Percentiles rank a stretch among this genome's conserved stretches.
Conservation (phyloP, 2,329 filamentous ascomycete species). For the Rhexocercosporidium sp. region DNA sequence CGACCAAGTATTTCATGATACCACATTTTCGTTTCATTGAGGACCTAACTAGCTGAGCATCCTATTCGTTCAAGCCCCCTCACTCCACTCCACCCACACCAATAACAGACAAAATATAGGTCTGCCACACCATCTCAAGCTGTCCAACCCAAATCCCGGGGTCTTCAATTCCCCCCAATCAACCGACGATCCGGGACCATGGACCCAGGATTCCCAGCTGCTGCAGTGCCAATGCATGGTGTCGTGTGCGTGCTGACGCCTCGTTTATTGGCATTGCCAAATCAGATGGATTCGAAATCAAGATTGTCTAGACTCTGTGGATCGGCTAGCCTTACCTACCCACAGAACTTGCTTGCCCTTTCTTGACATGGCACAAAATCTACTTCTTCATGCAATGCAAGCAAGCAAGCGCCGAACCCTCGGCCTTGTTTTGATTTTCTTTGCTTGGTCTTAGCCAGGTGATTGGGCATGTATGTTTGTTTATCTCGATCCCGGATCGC, state of each 20-base stretch:
- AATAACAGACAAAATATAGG: conserved; percentile 8
- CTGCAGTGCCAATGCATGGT: no score
- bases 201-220: conserved; percentile 12
- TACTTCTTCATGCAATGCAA: not conserved
- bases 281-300: not conserved
- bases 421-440: not conserved
- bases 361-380: not conserved
- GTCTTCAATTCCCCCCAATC: not conserved
- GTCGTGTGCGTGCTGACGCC: conserved; percentile 2
- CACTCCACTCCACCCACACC: conserved; percentile 12
- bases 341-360: no score
- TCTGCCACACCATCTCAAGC: not conserved
- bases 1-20: no score
- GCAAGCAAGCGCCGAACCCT: not conserved
- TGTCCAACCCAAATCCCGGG: not conserved
- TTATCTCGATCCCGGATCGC: no score
- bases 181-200: conserved; percentile 5
- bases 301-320: not conserved
- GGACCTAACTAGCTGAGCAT: no score
- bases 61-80: no score
- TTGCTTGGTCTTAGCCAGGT: no score
- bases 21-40: no score
- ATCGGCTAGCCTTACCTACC: not conserved
- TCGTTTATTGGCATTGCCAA: not conserved
- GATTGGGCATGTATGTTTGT: no score